Evolutionary conservation across 2,329 filamentous ascomycete species (phyloP), one percentile per base, ranked within the genome.

Genomic region (Fusarium robinianum): DNA sequence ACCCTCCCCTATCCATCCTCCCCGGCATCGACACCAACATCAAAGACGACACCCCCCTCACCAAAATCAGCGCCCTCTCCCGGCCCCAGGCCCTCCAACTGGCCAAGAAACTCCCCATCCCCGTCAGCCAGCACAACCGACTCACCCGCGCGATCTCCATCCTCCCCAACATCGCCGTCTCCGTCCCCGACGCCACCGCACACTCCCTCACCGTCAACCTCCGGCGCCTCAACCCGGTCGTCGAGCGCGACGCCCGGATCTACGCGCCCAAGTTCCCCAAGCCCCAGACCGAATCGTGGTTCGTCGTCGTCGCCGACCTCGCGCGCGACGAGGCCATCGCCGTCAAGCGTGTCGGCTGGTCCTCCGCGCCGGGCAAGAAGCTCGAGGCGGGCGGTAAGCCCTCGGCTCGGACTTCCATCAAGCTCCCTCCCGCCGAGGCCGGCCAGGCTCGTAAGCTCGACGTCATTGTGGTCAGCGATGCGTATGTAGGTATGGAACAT

Each of bases 221-320:
- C 10, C 75, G 73, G 27, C 83, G 91, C 0, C 71, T 79, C 35
- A 96, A 95, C 66, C 64, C 79, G 1, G 68, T 85, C 4, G 72
- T 74, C 9, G 79, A 86, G 62, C 72, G 76, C 7, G 87, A 90
- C 2, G 84, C 81, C 34, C 81, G 86, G 49, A 87, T 96, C 63
- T 96, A 85, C 60, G 90, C 94, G 0, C 92, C 95, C 3, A 79
- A 81, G 15, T 97, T 95, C 70, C 92, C 92, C 1, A 99, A 99
- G 69, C 84, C 90, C 11, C 94, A 99, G 68, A 94, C 84, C 0
- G 94, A 99, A 63, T 91, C 91, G 0, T 97, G 85, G 80, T 97
- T 99, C 67, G 81, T 94, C 10, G 64, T 97, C 15, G 78, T 95
- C 0, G 85, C 83, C 6, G 83, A 87, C 57, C 61, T 79, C 3